Percentiles rank a stretch among this genome's conserved stretches.
These are phyloP conservation scores for Salix purpurea DNA, from an alignment of 345 rosid genomes.

Conservation along the genomic window DNA sequence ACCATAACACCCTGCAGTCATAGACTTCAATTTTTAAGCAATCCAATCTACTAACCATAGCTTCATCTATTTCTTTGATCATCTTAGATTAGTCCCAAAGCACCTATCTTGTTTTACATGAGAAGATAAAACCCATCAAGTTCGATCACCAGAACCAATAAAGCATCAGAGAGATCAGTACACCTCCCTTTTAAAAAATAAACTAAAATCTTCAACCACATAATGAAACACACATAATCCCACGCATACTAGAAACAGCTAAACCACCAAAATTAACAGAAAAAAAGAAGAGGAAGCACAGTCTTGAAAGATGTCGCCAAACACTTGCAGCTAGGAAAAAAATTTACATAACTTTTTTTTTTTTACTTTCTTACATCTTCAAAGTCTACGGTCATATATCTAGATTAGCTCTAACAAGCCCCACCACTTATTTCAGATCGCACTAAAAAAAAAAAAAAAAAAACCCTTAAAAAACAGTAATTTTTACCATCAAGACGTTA, in stretches of 20 bases:
- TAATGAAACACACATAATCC: neutral
- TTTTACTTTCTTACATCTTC: neutral
- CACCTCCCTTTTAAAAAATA: neutral
- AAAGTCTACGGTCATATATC: neutral
- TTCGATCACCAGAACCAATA: neutral
- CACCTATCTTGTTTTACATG: neutral
- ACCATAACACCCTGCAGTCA: neutral
- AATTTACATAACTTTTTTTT: neutral
- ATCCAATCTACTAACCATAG: no score
- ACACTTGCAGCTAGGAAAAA: neutral
- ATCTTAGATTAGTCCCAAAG: neutral
- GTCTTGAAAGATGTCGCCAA: neutral
- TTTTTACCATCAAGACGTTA: neutral
- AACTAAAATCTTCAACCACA: neutral
- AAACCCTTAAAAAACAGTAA: neutral
- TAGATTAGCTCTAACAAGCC: conserved; percentile 13
- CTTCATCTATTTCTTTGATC: neutral
- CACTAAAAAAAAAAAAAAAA: neutral
- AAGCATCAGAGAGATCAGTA: neutral
- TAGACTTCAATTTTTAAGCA: neutral
- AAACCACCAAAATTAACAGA: neutral
- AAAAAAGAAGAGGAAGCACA: neutral
- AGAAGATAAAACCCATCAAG: neutral
- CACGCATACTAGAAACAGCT: neutral
- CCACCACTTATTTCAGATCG: conserved; percentile 24